These are phyloP conservation scores for Penicillium atrosanguineum DNA, from an alignment of 495 filamentous ascomycete genomes.

Conservation along the genomic window DNA sequence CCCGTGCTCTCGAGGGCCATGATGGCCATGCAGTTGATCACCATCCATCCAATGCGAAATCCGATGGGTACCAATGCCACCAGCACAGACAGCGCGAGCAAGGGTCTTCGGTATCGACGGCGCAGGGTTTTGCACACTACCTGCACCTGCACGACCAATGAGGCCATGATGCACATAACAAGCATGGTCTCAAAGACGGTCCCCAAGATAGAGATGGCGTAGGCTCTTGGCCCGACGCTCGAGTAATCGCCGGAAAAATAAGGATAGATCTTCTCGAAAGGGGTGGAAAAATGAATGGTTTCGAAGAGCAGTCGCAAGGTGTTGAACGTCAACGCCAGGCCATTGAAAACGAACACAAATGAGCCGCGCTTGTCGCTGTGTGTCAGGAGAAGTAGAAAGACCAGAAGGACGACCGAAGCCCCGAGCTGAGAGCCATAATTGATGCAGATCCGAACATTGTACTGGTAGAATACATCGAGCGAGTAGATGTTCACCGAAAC, in stretches of 20 bases:
- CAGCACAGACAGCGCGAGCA: constrained; percentile 48
- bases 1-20: constrained; percentile 22
- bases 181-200: constrained; percentile 57
- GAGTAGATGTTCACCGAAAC: constrained; percentile 49
- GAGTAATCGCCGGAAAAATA: constrained; percentile 56
- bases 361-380: constrained; percentile 58
- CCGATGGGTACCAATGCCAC: constrained; percentile 56
- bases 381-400: constrained; percentile 64
- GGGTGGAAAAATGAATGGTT: constrained; percentile 55
- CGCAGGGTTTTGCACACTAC: constrained; percentile 56
- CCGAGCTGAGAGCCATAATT: constrained; percentile 73
- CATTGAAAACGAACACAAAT: constrained; percentile 62
- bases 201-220: constrained; percentile 50
- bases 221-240: constrained; percentile 44
- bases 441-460: constrained; percentile 57
- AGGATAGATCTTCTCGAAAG: constrained; percentile 58
- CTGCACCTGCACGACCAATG: constrained; percentile 71
- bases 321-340: constrained; percentile 57
- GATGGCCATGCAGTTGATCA: constrained; percentile 56
- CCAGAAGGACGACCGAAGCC: constrained; percentile 63
- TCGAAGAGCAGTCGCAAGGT: constrained; percentile 58
- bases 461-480: constrained; percentile 47
- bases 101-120: constrained; percentile 35
- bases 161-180: constrained; percentile 57
- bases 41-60: constrained; percentile 56